Conservation (phyloP, 169 alveolate genomes). For the Plasmodium sp. region DNA sequence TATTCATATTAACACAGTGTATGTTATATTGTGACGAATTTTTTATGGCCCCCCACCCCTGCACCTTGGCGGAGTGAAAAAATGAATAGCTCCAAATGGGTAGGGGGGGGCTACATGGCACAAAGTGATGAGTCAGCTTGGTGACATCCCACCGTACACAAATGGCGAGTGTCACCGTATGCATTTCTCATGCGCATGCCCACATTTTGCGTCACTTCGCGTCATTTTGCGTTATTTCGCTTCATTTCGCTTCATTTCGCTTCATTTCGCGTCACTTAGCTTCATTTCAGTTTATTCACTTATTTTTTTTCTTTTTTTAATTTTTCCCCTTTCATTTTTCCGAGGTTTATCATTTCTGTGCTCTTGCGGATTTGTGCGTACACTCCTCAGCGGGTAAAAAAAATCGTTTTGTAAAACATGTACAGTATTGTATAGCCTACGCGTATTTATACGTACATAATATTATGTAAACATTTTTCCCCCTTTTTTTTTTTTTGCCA, state of each 20-base stretch:
- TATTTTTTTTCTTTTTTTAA: background rate
- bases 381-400: background rate
- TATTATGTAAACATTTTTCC: background rate
- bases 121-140: background rate
- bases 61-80: background rate
- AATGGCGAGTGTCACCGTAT: background rate
- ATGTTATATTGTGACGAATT: background rate
- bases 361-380: background rate
- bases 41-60: background rate
- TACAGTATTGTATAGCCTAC: background rate
- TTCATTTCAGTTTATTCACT: background rate
- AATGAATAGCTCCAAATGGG: background rate
- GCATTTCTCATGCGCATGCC: background rate
- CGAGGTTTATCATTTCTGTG: background rate
- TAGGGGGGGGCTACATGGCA: background rate
- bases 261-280: no score
- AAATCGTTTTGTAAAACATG: background rate
- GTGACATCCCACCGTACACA: background rate
- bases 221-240: background rate
- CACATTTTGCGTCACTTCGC: background rate
- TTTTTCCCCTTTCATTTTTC: background rate
- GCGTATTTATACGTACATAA: background rate
- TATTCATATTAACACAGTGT: background rate
- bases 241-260: background rate
- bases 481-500: background rate